Base-by-base conservation (phyloP, 2,329 filamentous ascomycete species). In the Cladosporium oxysporum region DNA sequence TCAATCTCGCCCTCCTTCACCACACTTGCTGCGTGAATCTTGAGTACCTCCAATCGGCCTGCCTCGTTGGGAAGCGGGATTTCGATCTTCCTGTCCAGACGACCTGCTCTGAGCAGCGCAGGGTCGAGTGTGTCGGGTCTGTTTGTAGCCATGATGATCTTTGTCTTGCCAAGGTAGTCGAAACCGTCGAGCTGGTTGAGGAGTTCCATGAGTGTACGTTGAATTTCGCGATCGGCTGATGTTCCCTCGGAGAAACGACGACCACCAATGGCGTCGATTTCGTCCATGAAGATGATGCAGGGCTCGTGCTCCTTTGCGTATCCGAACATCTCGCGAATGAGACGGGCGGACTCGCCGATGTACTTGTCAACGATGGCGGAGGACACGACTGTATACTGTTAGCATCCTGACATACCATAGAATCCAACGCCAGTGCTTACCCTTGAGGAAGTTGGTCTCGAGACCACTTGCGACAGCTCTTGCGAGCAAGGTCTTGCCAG, bases 281-380 rank as follows among this genome's bases (percentile, higher is more conserved):
- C 95, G 84, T 99, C 96, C 95, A 99, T 99, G 87, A 99, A 99
- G 82, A 99, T 99, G 80, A 99, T 99, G 80, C 95, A 99, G 47
- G 95, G 95, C 80, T 99, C 95, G 79, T 99, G 95, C 79, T 99
- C 96, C 82, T 97, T 98, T 75, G 96, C 95, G 76, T 99, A 99
- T 66, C 95, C 96, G 76, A 99, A 99, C 96, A 99, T 99, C 80
- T 99, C 95, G 79, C 95, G 90, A 76, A 99, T 99, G 71, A 99
- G 84, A 71, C 96, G 90, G 44, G 95, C 95, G 12, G 95, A 99
- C 82, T 99, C 95, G 79, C 95, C 95, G 70, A 99, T 99, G 78
- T 99, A 99, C 81, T 99, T 99, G 85, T 99, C 96, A 69, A 99
- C 95, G 76, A 99, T 99, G 31, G 95, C 96, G 52, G 95, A 99